These are phyloP conservation scores for Candida corydali DNA, from an alignment of 805 yeast genomes.

Conservation along the genomic window DNA sequence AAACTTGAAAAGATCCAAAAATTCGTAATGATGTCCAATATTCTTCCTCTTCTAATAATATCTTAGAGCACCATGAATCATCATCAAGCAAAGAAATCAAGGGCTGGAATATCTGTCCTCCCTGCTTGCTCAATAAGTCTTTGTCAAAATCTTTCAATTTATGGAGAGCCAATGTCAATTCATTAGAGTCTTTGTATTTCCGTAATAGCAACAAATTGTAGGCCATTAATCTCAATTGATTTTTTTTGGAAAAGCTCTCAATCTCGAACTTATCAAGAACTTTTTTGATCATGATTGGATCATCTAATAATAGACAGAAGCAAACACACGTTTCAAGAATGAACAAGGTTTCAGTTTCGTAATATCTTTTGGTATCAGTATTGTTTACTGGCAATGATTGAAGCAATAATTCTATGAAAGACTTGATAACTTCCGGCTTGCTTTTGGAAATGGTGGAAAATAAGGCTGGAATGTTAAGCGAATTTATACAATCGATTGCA, in stretches of 20 bases:
- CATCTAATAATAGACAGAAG: slow-evolving; percentile 27
- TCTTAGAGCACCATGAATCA: slow-evolving; percentile 40
- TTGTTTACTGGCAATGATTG: slow-evolving; percentile 22
- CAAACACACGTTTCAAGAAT: slow-evolving; percentile 42
- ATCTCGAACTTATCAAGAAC: slow-evolving; percentile 11
- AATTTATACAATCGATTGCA: slow-evolving; percentile 76
- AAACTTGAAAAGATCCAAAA: slow-evolving; percentile 42
- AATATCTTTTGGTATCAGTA: slow-evolving; percentile 33
- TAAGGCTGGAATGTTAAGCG: slow-evolving; percentile 57
- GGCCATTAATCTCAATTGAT: slow-evolving; percentile 42
- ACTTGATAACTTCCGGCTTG: slow-evolving; percentile 31
- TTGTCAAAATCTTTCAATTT: slow-evolving; percentile 24
- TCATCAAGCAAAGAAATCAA: slow-evolving; percentile 46
- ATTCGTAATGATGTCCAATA: slow-evolving; percentile 54
- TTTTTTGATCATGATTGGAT: slow-evolving; percentile 16
- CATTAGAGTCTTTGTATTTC: slow-evolving; percentile 19
- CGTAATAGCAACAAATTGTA: slow-evolving; percentile 49
- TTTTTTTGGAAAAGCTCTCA: slow-evolving; percentile 24
- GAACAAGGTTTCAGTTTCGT: slow-evolving; percentile 46
- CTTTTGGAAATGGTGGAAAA: slow-evolving; percentile 47
- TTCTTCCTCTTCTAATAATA: slow-evolving; percentile 30
- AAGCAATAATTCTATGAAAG: slow-evolving; percentile 24
- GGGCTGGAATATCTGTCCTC: slow-evolving; percentile 42
- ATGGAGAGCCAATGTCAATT: slow-evolving; percentile 9
- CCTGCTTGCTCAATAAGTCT: slow-evolving; percentile 44